A percentile compares a stretch with the other conserved stretches of the same genome.
phyloP scores from a whole-genome alignment of 306 rosid genomes.

The Senna siamea region DNA sequence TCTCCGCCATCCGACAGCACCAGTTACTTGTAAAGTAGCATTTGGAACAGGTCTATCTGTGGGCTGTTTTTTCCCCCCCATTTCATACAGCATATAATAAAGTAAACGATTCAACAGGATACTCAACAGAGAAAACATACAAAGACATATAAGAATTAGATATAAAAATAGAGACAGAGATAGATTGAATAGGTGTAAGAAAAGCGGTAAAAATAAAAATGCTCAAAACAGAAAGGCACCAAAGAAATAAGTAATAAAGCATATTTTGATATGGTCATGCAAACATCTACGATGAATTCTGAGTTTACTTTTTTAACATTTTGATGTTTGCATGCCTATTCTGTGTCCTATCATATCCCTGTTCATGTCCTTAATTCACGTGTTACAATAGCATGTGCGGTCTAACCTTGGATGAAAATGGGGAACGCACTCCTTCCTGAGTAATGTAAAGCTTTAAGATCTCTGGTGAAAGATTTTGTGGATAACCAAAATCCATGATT shows the following conservation, averaged over 20 bases:
- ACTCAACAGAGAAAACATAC: slow-evolving; percentile 20
- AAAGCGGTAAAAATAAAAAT: neutral
- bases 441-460: slow-evolving; percentile 95
- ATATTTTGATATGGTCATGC: slow-evolving; percentile 19
- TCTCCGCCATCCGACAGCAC: slow-evolving; percentile 98
- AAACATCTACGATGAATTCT: neutral
- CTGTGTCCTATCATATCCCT: slow-evolving; percentile 8
- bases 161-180: neutral
- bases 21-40: slow-evolving; percentile 95
- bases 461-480: slow-evolving; percentile 97
- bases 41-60: slow-evolving; percentile 84
- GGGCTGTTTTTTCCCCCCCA: slow-evolving; percentile 49
- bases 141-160: slow-evolving; percentile 2
- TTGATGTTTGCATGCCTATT: slow-evolving; percentile 9
- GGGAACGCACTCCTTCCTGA: slow-evolving; percentile 98
- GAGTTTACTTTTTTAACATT: neutral
- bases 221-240: slow-evolving; percentile 7
- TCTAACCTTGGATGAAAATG: slow-evolving; percentile 95
- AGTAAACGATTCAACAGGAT: slow-evolving; percentile 20
- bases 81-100: slow-evolving; percentile 22
- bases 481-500: slow-evolving; percentile 99
- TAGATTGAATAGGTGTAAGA: neutral
- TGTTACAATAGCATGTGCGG: slow-evolving; percentile 20
- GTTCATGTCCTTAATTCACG: slow-evolving; percentile 22
- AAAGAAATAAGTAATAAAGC: slow-evolving; percentile 2